Base-by-base conservation (phyloP, 2,329 filamentous ascomycete genomes). In the Alternaria infectoria region DNA sequence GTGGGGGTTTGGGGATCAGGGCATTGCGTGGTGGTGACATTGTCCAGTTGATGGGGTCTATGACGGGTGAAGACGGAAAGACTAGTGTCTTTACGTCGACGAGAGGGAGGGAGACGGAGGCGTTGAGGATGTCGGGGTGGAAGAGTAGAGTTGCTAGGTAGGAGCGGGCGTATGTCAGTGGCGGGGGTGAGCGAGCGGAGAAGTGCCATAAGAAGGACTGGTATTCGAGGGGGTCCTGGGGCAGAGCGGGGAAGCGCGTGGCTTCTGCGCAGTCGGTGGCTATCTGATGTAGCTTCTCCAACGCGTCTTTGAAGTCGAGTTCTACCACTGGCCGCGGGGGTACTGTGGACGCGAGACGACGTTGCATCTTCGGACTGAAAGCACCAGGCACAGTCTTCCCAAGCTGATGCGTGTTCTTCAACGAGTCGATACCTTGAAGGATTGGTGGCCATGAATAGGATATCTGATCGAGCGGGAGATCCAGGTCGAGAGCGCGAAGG, bases 271-370 rank as follows among this genome's bases (percentile, higher is more conserved):
- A 90, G 77, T 97, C 93, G 59, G 87, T 83, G 65, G 91, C 91
- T 26, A 97, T 81, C 47, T 89, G 87, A 60, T 86, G 86, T 66
- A 97, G 85, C 69, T 92, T 90, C 19, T 81, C 81, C 66, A 91
- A 87, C 0, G 93, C 91, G 71, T 93, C 89, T 13, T 90, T 87
- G 69, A 92, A 91, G 25, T 87, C 88, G 3, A 94, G 83, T 57
- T 93, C 86, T 11, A 97, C 92, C 71, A 97, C 95, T 0, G 95
- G 94, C 9, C 95, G 88, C 8, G 96, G 96, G 5, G 96, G 96
- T 72, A 97, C 94, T 0, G 93, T 97, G 70, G 93, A 97, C 1
- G 96, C 94, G 30, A 99, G 85, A 66, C 91, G 91, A n/a, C 94
- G 88, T 76, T 99, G 96, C 40, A 98, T 86, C 76, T 97, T 97